These are phyloP conservation scores for Quercus variabilis DNA, from an alignment of 306 rosid species.

Conservation along the genomic window DNA sequence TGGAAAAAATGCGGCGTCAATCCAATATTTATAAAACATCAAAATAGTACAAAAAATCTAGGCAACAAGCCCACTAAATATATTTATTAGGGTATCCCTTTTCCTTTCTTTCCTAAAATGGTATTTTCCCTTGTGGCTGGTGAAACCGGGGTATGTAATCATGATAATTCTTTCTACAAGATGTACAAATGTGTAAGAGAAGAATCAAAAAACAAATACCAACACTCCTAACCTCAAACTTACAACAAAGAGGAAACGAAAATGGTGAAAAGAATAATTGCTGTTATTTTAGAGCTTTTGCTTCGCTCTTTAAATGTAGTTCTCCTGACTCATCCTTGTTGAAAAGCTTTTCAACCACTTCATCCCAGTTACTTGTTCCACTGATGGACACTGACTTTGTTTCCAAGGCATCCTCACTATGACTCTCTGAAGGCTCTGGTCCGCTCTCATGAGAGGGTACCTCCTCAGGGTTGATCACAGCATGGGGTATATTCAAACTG, in stretches of 20 bases:
- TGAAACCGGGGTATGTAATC: slow-evolving; percentile 1
- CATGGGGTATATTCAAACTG: slow-evolving; percentile 75
- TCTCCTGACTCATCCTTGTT: slow-evolving; percentile 36
- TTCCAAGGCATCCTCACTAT: slow-evolving; percentile 13
- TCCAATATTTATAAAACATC: not conserved
- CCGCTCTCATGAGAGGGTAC: slow-evolving; percentile 20
- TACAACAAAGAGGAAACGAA: not conserved
- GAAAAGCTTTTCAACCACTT: slow-evolving; percentile 60
- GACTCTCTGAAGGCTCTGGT: slow-evolving; percentile 27
- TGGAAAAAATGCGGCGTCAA: not conserved
- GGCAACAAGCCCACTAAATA: not conserved
- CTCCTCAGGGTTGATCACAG: slow-evolving; percentile 36
- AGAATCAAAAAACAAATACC: not conserved
- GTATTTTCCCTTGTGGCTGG: not conserved
- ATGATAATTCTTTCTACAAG: slow-evolving; percentile 9
- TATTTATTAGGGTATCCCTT: not conserved
- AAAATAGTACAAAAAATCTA: not conserved
- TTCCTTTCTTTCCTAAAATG: not conserved
- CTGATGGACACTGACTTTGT: slow-evolving; percentile 26
- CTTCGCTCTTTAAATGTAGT: slow-evolving; percentile 22
- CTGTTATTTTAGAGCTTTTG: slow-evolving; percentile 26
- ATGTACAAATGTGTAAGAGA: slow-evolving; percentile 1
- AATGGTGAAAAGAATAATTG: not conserved
- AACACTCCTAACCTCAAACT: not conserved
- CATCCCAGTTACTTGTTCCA: slow-evolving; percentile 65